Evolutionary conservation across 2,329 filamentous ascomycete genomes (phyloP).

Genomic region (Stachybotrys elegans): DNA sequence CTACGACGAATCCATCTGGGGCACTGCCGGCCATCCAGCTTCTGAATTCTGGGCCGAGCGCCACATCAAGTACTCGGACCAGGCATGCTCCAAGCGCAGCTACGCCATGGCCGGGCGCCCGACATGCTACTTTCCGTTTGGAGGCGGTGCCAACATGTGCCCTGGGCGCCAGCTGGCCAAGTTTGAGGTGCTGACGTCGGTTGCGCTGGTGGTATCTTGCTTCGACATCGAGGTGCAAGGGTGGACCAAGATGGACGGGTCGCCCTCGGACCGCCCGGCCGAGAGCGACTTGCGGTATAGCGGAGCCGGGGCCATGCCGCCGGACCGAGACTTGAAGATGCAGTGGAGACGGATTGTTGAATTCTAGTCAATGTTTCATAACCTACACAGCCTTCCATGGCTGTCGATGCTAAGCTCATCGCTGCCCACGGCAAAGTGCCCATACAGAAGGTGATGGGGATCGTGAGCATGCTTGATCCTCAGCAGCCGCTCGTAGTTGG

Average conservation of each 20-base stretch:
- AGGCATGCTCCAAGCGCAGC: neutral
- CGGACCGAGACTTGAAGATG: neutral
- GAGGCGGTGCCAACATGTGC: neutral
- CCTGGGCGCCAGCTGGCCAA: neutral
- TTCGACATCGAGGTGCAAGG: neutral
- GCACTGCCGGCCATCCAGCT: neutral
- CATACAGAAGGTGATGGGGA: constrained; percentile 35
- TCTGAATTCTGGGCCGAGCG: neutral
- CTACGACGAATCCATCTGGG: neutral
- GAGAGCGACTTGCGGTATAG: neutral
- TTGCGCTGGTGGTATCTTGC: neutral
- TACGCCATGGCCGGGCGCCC: neutral
- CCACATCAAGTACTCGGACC: neutral
- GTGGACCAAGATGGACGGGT: neutral
- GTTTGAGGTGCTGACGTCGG: neutral
- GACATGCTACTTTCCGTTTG: neutral
- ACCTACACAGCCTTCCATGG: neutral
- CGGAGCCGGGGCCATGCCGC: neutral
- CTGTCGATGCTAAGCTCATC: neutral
- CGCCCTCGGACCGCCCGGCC: neutral
- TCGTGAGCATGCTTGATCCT: constrained; percentile 42
- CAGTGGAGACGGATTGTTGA: too few relatives aligned
- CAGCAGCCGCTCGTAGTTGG: constrained; percentile 29
- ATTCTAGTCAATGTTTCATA: too few relatives aligned
- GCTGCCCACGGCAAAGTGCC: neutral